Base-by-base conservation (phyloP, 164 flowering plant genomes). In the Liriodendron chinense region DNA sequence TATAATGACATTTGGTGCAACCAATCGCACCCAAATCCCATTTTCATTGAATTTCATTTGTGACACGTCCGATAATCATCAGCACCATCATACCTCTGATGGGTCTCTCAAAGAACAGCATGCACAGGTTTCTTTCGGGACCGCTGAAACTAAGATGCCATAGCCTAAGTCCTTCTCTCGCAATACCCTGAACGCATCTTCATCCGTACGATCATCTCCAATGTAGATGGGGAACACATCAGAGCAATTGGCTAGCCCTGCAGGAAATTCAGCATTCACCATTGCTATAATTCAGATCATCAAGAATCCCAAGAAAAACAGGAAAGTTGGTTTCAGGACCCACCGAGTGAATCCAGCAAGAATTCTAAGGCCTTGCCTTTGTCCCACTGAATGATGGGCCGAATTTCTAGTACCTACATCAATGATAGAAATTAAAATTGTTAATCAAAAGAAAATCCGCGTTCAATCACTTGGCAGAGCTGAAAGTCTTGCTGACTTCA, bases 191-290 rank as follows among this genome's bases (percentile, higher is more conserved):
- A 69, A 59, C 50, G 61, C 73, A 75, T 92, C 97, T 81, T 92
- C 97, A 82, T 92, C 97, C 18, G 97, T 92, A 53, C 89, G 85
- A 74, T 92, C 97, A 81, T 92, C 97, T 76, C 97, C 97, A 66
- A 91, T 82, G 69, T 92, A 92, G 56, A 92, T 91, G 1, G 97
- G 90, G 18, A 92, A 87, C 72, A 92, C 91, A 77, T 92, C 91
- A 25, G 87, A 88, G 50, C 83, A 81, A 77, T 89, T 74, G 70
- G 71, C 82, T 1, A 92, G 77, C 7, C 94, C 98, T 93, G 76
- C 72, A 79, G 62, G 23, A 6, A 9, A 50, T 24, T 50, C 43
- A 53, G 23, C 63, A 49, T 71, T 53, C 18, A 75, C 18, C 34
- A 23, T 48, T 4, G 22, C 43, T 1, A 49, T 34, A 48, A 12